Base-by-base conservation (phyloP, 208 protist species). In the Acanthamoeba rhysodes region DNA sequence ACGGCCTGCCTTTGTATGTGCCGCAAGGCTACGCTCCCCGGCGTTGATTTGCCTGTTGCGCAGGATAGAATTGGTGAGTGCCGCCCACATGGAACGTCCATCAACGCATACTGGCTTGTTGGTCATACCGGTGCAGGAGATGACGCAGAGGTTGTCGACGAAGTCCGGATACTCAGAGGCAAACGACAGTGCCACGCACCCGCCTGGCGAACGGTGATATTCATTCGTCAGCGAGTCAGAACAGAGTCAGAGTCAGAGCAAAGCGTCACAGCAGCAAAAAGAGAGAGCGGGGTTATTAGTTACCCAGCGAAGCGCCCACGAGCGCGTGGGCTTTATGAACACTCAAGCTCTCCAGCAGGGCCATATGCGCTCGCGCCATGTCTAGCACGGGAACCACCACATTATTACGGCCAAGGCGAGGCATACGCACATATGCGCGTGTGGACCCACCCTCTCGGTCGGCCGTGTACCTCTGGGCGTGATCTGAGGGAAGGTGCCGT, bases 81-180 rank as follows among this genome's bases (percentile, higher is more conserved):
- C 37, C 37, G 37, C 37, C 37, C 37, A 41, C 4, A 41, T 41
- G 1, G 37, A 4, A 41, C 37, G 37, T 41, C 37, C 37, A 12
- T 2, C 24, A 29, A 48, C 32, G 4, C 80, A 57, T 8, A 88
- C 53, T n/a, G 16, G 55, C 55, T 24, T 29, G 62, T n/a, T 18
- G 37, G 4, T 0, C 27, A 24, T 94, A 94, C 90, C 90, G 12
- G 90, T 94, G 68, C 90, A 94, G 29, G 62, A 84, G 37, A 94
- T 94, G n/a, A 94, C 90, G 53, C 90, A 94, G 7, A 94, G 66
- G 48, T 94, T 94, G 72, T 94, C 90, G 2, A 94, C 66, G 82
- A 94, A 94, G 55, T 94, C 66, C 9, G 90, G 72, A 62, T 84
- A 94, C 50, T 94, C 90, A 9, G 90, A 76, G 4, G 90, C 90